Conservation (phyloP, 208 protist genomes). For the Plasmodiophora brassicae region DNA sequence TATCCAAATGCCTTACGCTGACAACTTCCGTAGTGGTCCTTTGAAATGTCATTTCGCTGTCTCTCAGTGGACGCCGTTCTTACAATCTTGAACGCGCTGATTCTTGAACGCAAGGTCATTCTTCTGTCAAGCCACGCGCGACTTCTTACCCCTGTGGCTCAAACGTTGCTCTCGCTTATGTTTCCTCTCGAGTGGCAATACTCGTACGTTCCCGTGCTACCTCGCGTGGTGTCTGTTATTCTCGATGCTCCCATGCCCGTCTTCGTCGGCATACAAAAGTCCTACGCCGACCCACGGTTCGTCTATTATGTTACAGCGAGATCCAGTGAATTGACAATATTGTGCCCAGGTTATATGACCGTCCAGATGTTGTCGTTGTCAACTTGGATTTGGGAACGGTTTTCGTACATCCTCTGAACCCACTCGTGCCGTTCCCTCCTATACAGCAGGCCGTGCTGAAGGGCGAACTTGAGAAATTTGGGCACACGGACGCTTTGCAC, state of each 20-base stretch:
- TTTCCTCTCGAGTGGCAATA: neutral
- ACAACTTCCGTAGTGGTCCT: neutral
- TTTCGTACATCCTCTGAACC: neutral
- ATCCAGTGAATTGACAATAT: neutral
- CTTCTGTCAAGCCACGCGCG: neutral
- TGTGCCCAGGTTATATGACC: neutral
- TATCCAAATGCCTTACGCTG: neutral
- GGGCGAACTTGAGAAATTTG: neutral
- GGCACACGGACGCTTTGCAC: neutral
- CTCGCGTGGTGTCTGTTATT: neutral
- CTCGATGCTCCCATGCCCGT: neutral
- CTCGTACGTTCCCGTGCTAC: neutral
- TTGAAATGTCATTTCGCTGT: neutral
- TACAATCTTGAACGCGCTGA: neutral
- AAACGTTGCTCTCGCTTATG: neutral
- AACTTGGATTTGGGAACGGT: neutral
- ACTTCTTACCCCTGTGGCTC: neutral
- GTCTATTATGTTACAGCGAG: neutral
- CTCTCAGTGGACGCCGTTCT: neutral
- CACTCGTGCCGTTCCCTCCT: neutral
- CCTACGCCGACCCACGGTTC: neutral
- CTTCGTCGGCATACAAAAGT: neutral
- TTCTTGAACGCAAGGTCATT: neutral
- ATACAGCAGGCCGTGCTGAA: neutral
- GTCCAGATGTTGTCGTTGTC: neutral